Evolutionary conservation across 345 rosid species (phyloP).

Genomic region (Pistacia integerrima): DNA sequence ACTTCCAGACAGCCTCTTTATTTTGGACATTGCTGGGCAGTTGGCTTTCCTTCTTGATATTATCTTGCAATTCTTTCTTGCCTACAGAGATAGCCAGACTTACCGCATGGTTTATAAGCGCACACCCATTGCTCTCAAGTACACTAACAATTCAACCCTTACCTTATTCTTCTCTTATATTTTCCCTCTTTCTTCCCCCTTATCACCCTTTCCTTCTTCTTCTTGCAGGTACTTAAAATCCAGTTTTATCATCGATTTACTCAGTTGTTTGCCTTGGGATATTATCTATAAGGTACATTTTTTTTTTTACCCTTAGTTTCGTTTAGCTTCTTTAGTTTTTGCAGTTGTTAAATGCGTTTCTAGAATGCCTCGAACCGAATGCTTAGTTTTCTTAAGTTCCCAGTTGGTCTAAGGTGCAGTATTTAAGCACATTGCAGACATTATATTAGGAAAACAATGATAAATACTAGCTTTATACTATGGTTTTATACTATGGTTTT

Average conservation of each 20-base stretch:
- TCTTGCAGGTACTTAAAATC: slow-evolving; percentile 70
- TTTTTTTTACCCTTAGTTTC: neutral
- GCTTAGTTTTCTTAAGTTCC: too few species aligned
- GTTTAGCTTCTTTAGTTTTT: too few species aligned
- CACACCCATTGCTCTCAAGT: slow-evolving; percentile 45
- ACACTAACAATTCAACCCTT: neutral
- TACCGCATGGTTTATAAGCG: slow-evolving; percentile 58
- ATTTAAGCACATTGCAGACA: too few species aligned
- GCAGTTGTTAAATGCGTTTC: too few species aligned
- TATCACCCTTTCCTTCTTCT: neutral
- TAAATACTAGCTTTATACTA: too few species aligned
- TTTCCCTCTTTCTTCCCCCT: neutral
- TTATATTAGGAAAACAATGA: too few species aligned
- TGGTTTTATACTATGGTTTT: too few species aligned
- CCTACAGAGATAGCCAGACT: slow-evolving; percentile 61
- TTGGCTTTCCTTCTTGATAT: slow-evolving; percentile 77
- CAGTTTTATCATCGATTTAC: slow-evolving; percentile 63
- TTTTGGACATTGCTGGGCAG: slow-evolving; percentile 78
- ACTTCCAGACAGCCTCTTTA: slow-evolving; percentile 61
- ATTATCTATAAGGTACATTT: slow-evolving; percentile 64
- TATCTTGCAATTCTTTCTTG: slow-evolving; percentile 59
- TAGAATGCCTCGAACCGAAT: too few species aligned
- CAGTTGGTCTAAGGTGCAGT: too few species aligned
- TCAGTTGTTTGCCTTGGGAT: slow-evolving; percentile 88
- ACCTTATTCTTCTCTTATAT: neutral